phyloP scores from a whole-genome alignment of 805 yeast species.

The Aciculoconidium aculeatum region DNA sequence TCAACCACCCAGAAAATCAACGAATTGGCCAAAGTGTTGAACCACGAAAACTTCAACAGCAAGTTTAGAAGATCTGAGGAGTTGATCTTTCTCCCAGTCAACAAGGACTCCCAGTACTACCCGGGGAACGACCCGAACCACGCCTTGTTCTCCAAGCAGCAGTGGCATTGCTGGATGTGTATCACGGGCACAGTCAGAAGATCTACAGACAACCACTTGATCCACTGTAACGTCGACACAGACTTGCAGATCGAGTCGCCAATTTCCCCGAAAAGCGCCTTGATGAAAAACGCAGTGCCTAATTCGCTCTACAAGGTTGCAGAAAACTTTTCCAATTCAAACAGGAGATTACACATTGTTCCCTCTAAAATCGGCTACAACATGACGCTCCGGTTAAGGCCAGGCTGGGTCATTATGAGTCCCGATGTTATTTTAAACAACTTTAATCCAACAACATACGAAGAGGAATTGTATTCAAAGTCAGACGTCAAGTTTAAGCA shows the following conservation, averaged over 20 bases:
- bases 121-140: constrained; percentile 45
- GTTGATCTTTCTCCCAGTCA: constrained; percentile 72
- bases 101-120: constrained; percentile 56
- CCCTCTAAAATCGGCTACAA: constrained; percentile 67
- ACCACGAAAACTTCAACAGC: constrained; percentile 44
- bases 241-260: constrained; percentile 67
- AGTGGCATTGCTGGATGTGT: constrained; percentile 99
- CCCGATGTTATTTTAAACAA: constrained; percentile 79
- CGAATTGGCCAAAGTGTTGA: constrained; percentile 51
- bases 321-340: constrained; percentile 82
- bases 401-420: constrained; percentile 87
- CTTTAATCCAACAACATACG: constrained; percentile 38
- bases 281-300: constrained; percentile 41
- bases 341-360: constrained; percentile 76
- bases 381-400: constrained; percentile 58
- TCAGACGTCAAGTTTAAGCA: constrained; percentile 22
- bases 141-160: constrained; percentile 57
- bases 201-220: constrained; percentile 74
- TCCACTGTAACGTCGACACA: constrained; percentile 89
- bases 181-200: constrained; percentile 91
- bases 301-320: constrained; percentile 72
- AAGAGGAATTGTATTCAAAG: constrained; percentile 24
- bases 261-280: constrained; percentile 1
- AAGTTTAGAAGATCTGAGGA: constrained; percentile 88
- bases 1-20: constrained; percentile 69